Evolutionary conservation across 2,329 filamentous ascomycete genomes (phyloP), one percentile per base, ranked within the genome.

Genomic region (Rutstroemia sp.): DNA sequence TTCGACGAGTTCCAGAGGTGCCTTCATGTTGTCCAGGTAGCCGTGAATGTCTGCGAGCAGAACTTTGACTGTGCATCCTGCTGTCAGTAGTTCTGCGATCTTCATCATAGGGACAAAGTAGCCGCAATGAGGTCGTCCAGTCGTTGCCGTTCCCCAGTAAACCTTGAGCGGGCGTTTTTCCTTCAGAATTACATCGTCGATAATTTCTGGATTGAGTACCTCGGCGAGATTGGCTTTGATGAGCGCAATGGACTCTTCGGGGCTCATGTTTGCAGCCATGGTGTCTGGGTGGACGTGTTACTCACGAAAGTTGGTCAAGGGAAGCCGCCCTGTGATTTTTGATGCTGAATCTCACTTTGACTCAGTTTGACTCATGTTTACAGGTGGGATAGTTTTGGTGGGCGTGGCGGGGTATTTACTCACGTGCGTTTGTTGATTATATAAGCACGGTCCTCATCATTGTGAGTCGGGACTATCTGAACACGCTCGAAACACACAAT

Each of bases 71-170:
- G 91, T 82, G 75, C 90, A 96, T 39, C 87, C 91, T 30, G 92
- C 91, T 38, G 83, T 80, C 37, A 96, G 82, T 67, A 95, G 84
- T 71, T 96, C 87, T 41, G 90, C 91, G 61, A 96, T 87, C 74
- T 96, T 96, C 69, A 95, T 82, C 65, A 88, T 86, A 5, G 91
- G 86, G 5, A 68, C 66, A 27, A 95, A 89, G 79, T 96, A 96
- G 64, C 90, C 92, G 70, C 84, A 88, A 72, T 96, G 92, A 54
- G 91, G 91, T 59, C 86, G 80, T n/a, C 90, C 90, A 10, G 66
- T 68, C 4, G 66, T 65, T 27, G 66, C 66, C 0, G 90, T 95
- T 16, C 90, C 82, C 90, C 89, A 95, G 82, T 95, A 95, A 71
- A 95, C 83, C 70, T 85, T 87, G 52, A 89, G 79, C 54, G 84